phyloP scores from a whole-genome alignment of 2,329 filamentous ascomycete genomes.

The Colletotrichum filicis region DNA sequence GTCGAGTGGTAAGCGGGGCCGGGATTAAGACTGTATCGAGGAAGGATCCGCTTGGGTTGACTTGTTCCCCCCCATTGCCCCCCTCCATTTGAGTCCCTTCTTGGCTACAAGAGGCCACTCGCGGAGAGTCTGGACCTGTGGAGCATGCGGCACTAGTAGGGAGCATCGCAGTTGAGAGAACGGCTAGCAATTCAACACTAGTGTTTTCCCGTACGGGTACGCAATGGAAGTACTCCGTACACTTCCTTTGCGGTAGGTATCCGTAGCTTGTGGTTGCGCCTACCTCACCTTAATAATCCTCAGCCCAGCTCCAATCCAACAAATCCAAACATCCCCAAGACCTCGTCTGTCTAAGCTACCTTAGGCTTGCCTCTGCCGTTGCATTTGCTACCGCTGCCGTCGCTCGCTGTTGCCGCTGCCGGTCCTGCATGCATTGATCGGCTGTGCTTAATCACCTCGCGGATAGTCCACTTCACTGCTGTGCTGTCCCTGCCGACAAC shows the following conservation, averaged over 20 bases:
- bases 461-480: not conserved
- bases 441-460: not conserved
- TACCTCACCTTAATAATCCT: slow-evolving; percentile 27
- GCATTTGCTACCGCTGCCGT: not conserved
- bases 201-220: slow-evolving; percentile 4
- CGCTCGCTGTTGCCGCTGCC: not conserved
- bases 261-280: not conserved
- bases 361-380: not conserved
- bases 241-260: no score
- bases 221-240: no score
- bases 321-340: not conserved
- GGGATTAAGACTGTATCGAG: slow-evolving; percentile 33
- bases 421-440: not conserved
- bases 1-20: slow-evolving; percentile 15
- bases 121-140: slow-evolving; percentile 24
- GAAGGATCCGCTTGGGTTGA: slow-evolving; percentile 25
- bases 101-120: not conserved
- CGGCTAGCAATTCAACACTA: slow-evolving; percentile 3
- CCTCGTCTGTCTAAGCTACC: not conserved
- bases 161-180: slow-evolving; percentile 5
- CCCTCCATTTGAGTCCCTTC: not conserved
- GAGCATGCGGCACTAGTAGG: slow-evolving; percentile 25
- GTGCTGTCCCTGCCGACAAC: not conserved
- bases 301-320: not conserved
- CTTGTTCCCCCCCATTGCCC: not conserved